phyloP scores from a whole-genome alignment of 331 rosid genomes.

The Phaseolus coccineus region DNA sequence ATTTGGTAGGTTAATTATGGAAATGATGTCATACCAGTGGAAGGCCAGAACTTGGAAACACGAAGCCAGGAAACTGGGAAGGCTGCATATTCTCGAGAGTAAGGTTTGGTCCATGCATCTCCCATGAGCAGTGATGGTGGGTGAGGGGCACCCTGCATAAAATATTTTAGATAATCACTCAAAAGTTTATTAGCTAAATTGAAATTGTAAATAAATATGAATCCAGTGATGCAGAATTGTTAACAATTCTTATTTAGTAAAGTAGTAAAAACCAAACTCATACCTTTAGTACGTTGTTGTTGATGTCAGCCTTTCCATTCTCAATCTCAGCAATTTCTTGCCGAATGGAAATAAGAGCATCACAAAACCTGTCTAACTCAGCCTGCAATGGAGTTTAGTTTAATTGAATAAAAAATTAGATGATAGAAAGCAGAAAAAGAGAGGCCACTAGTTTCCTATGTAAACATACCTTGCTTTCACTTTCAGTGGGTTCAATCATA shows the following conservation, averaged over 20 bases:
- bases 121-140: slow-evolving; percentile 90
- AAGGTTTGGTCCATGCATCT: slow-evolving; percentile 85
- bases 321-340: slow-evolving; percentile 80
- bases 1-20: neutral
- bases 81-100: slow-evolving; percentile 87
- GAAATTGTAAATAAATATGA: slow-evolving; percentile 4
- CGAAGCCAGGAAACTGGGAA: slow-evolving; percentile 89
- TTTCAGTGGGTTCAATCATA: slow-evolving; percentile 95
- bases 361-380: slow-evolving; percentile 83
- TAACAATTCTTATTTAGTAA: neutral
- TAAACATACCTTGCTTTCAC: slow-evolving; percentile 82
- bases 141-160: slow-evolving; percentile 76
- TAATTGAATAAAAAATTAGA: neutral
- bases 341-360: slow-evolving; percentile 79
- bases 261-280: neutral
- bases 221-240: neutral
- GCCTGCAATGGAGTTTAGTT: slow-evolving; percentile 61
- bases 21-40: slow-evolving; percentile 59
- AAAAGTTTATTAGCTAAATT: slow-evolving; percentile 22
- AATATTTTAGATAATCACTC: slow-evolving; percentile 19
- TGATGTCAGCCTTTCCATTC: slow-evolving; percentile 77
- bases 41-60: slow-evolving; percentile 83
- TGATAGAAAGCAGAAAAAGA: neutral
- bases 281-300: slow-evolving; percentile 85
- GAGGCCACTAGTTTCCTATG: neutral